Base-by-base conservation (phyloP, 2,329 filamentous ascomycete genomes). In the Trichoderma afroharzianum region DNA sequence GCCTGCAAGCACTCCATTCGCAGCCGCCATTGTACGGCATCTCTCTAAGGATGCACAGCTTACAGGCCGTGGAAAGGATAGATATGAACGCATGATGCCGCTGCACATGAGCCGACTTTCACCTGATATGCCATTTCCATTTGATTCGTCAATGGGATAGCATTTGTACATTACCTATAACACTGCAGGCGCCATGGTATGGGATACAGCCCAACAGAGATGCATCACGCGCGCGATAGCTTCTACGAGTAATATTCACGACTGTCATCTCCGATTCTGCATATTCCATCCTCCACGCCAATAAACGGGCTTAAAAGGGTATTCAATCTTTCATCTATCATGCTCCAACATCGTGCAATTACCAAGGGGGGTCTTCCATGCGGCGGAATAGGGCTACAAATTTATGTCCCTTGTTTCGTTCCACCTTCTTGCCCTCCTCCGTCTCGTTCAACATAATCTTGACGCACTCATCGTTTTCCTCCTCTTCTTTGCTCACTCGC, bases 401-500 rank as follows among this genome's bases (percentile, higher is more conserved):
- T 83, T 98, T 99, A 79, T 90, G 88, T 0, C 96, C 96, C 55
- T 93, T 90, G 82, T 98, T 97, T 79, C 96, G 89, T 76, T 91
- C 89, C 15, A 99, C 96, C 84, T 99, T 99, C 85, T 97, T 98
- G 39, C 95, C 94, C 84, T 99, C 97, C 81, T 99, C 96, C 4
- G 97, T 99, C 83, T 96, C 94, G 43, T 87, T 88, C 78, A 84
- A 87, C 93, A 96, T 97, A 68, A 92, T 85, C 71, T 83, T 83
- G 7, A 95, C 92, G 79, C 92, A 94, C 74, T 89, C 86, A 79
- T 95, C 92, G 33, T 82, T 84, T 71, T 91, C 89, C 76, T 89
- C 86, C 73, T 93, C 92, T 73, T 89, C 88, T 72, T 90, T 88
- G 0, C 86, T 76, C 5, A 98, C 85, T 73, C 93, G 86, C 82